These are phyloP conservation scores for Rhizophagus clarus DNA, from an alignment of 192 early-diverging fungal genomes.

Conservation along the genomic window DNA sequence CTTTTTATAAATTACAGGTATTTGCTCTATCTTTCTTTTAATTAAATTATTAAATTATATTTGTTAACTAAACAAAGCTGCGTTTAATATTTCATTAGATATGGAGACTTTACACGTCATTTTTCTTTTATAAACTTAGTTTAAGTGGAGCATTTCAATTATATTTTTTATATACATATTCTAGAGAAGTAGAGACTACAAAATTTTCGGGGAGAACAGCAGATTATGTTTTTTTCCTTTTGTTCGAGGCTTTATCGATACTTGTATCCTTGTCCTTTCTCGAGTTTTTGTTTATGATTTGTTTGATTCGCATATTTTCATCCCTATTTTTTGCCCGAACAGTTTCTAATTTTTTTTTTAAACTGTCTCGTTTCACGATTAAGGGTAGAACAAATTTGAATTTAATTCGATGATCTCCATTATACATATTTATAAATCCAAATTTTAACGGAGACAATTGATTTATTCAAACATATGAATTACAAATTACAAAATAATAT, in stretches of 20 bases:
- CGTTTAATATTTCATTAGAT: conserved; percentile 43
- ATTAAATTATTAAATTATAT: not conserved
- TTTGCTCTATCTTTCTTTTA: not conserved
- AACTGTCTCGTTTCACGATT: too few species aligned
- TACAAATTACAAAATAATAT: not conserved
- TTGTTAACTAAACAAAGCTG: not conserved
- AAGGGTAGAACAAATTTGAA: not conserved
- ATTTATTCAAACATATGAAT: not conserved
- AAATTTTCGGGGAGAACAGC: conserved; percentile 68
- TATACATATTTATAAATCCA: too few species aligned
- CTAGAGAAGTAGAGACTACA: conserved; percentile 66
- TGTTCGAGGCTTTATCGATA: conserved; percentile 45
- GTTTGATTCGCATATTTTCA: too few species aligned
- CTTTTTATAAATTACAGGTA: conserved; percentile 2
- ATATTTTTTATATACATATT: conserved; percentile 76
- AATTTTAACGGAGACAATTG: too few species aligned
- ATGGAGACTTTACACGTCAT: conserved; percentile 78
- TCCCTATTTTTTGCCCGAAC: too few species aligned
- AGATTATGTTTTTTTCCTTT: conserved; percentile 79
- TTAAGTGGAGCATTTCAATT: conserved; percentile 67
- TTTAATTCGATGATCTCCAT: not conserved
- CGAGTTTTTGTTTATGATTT: too few species aligned
- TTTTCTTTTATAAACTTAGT: conserved; percentile 57
- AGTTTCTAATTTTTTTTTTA: too few species aligned
- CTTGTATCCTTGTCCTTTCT: conserved; percentile 36